Base-by-base conservation (phyloP, 768 basidiomycete species). In the Termitomyces bulborhizus region DNA sequence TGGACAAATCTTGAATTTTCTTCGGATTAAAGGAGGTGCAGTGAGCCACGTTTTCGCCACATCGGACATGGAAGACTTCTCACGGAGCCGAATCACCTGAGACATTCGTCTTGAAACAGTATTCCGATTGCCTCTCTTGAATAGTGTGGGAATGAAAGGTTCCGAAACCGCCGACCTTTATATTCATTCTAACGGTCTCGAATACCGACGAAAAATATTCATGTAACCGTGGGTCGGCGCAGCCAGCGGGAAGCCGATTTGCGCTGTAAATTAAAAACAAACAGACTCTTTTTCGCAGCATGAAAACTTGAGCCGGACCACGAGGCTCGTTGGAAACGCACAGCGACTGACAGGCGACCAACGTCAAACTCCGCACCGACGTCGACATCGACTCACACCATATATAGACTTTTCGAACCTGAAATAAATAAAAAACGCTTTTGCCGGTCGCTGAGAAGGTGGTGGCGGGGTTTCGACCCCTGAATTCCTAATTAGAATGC, bases 21-120 rank as follows among this genome's bases (percentile, higher is more conserved):
- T 8, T 21, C 29, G 27, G 50, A 27, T 51, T 27, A 37, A 37
- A 51, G 11, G 15, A 27, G n/a, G 27, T 29, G 51, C 39, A 51
- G 27, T 42, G 50, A 51, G 50, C 50, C 50, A 51, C 50, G 50
- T 51, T 51, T 31, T 29, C 21, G 50, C 50, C 50, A 51, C 41
- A 51, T 42, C 31, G 42, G 50, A 51, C 51, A 44, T 24, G 51
- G 51, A 51, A 42, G 21, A 21, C 42, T 43, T 34, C 40, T 52
- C 51, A 52, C 42, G 40, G 51, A 52, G 32, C 49, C 49, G 49
- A 37, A 39, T 50, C 37, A 42, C 51, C 27, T 51, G 50, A 51
- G 40, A 51, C 50, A 12, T 42, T 32, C 29, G 3, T 0, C 41
- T 24, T 24, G 24, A 26, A 52, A 43, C 29, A 15, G 51, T 21